These are phyloP conservation scores for Rutstroemia sydowiana DNA, from an alignment of 2,329 filamentous ascomycete genomes.

Conservation along the genomic window DNA sequence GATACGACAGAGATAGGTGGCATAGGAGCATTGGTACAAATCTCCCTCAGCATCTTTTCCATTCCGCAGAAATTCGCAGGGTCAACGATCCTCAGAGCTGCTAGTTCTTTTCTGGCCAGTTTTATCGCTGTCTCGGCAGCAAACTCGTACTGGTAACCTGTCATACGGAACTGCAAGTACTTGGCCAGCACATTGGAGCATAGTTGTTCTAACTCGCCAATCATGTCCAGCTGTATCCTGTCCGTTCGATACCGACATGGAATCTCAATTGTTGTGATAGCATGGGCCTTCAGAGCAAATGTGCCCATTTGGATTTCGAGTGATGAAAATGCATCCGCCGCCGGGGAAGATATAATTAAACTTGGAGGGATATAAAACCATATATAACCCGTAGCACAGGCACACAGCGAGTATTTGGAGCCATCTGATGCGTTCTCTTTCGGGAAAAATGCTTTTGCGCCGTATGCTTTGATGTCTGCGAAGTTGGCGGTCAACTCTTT, in stretches of 20 bases:
- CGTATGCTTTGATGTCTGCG: slow-evolving; percentile 23
- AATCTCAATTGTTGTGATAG: slow-evolving; percentile 23
- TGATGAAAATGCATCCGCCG: slow-evolving; percentile 12
- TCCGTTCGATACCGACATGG: slow-evolving; percentile 16
- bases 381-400: slow-evolving; percentile 26
- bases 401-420: slow-evolving; percentile 21
- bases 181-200: slow-evolving; percentile 23
- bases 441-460: slow-evolving; percentile 22
- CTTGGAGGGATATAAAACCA: slow-evolving; percentile 17
- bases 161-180: slow-evolving; percentile 22
- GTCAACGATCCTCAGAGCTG: slow-evolving; percentile 9
- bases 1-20: slow-evolving; percentile 24
- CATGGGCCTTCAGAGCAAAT: slow-evolving; percentile 20
- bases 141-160: slow-evolving; percentile 24
- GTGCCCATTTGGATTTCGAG: slow-evolving; percentile 25
- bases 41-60: slow-evolving; percentile 14
- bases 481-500: slow-evolving; percentile 25
- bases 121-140: slow-evolving; percentile 21
- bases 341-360: background rate
- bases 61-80: slow-evolving; percentile 16
- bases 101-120: slow-evolving; percentile 14
- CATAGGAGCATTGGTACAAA: slow-evolving; percentile 24
- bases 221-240: background rate
- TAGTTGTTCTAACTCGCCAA: slow-evolving; percentile 18
- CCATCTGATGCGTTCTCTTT: slow-evolving; percentile 21